Conservation (phyloP, 2,329 filamentous ascomycete species). For the Didymella pinodella region DNA sequence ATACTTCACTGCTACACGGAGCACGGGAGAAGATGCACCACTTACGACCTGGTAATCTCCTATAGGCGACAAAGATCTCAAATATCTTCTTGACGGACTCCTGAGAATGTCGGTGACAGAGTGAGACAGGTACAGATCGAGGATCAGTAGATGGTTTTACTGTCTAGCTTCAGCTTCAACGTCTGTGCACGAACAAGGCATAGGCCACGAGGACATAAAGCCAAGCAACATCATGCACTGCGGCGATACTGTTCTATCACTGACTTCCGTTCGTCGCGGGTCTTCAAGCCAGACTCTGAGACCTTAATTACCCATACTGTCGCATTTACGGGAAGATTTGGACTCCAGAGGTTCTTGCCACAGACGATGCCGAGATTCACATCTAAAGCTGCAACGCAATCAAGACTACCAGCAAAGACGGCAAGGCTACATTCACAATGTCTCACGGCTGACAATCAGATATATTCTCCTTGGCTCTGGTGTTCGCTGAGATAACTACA, state of each 20-base stretch:
- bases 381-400: not conserved
- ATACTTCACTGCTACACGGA: not conserved
- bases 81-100: not conserved
- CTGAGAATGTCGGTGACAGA: not conserved
- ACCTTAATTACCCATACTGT: constrained; percentile 20
- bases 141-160: not conserved
- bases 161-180: constrained; percentile 24
- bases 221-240: constrained; percentile 29
- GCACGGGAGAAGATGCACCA: too few species aligned
- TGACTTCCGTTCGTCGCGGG: constrained; percentile 28
- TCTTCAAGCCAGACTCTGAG: constrained; percentile 8
- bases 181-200: constrained; percentile 22
- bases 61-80: not conserved
- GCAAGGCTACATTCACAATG: not conserved
- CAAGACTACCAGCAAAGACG: not conserved
- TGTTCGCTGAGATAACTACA: not conserved
- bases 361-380: not conserved
- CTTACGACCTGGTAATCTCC: not conserved
- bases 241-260: constrained; percentile 24
- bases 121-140: not conserved
- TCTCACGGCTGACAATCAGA: not conserved
- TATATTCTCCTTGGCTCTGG: not conserved
- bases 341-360: constrained; percentile 21
- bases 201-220: constrained; percentile 32
- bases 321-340: constrained; percentile 14